Evolutionary conservation across 139 green algal genomes (phyloP), one percentile per base, ranked within the genome.

Genomic region (Chlamydomonas asymmetrica): DNA sequence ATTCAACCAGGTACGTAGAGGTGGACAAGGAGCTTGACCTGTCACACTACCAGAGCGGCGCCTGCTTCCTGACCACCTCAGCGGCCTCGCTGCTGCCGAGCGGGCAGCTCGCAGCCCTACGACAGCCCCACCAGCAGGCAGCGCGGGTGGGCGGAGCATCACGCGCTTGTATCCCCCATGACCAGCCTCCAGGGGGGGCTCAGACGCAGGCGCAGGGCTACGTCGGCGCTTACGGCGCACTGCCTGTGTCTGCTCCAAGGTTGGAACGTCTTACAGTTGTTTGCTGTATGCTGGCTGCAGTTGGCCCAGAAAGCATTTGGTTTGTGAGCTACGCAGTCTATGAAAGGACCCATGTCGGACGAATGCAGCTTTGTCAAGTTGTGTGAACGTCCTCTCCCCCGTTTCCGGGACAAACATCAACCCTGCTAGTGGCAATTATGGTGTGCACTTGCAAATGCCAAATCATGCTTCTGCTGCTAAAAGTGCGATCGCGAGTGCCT

Each of bases 1-100:
- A n/a, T n/a, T n/a, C n/a, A n/a, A n/a, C n/a, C 64, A 93, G 81
- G 77, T 80, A 90, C 57, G 32, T 87, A 6, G 90, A 95, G 74
- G 73, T 90, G 13, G 84, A 91, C 66, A 65, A 69, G 20, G 31
- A 65, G 23, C 41, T 94, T 39, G 27, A 59, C 0, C 38, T 66
- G 4, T 74, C 82, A 0, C 65, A 84, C 18, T 93, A 90, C 83
- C 86, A 76, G 35, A 56, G 18, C 54, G 49, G 49, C 62, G 34
- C 54, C 43, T 65, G n/a, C 39, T 16, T 31, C 8, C 1, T 57
- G 37, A 43, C 25, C 22, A 29, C 71, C 34, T 8, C 39, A 40
- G 61, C 40, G 1, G 54, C 38, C 10, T 31, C 29, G 3, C n/a
- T 48, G 40, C 16, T 38, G 5, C 1, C 48, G 18, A 3, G 45